A percentile compares a stretch with the other conserved stretches of the same genome.
Conservation (phyloP, 495 filamentous ascomycete genomes). For the Lasiosphaeriaceae sp. region DNA sequence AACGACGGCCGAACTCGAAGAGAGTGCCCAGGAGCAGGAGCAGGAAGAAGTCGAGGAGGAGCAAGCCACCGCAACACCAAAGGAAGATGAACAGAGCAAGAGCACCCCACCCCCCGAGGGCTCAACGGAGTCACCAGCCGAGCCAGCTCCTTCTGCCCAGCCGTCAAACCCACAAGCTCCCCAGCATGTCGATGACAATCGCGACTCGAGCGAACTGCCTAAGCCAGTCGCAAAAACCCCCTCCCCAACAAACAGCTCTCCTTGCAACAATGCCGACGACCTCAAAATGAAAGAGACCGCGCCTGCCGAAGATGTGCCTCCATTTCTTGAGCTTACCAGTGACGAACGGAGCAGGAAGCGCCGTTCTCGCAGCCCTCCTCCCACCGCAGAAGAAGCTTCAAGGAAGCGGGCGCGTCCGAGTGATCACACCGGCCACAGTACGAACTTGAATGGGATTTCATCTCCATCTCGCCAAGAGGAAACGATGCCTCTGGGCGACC, state of each 20-base stretch:
- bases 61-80: not conserved
- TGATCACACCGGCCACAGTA: constrained; percentile 13
- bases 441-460: not conserved
- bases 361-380: constrained; percentile 64
- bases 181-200: too few relatives aligned
- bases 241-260: too few relatives aligned
- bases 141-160: too few relatives aligned
- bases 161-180: too few relatives aligned
- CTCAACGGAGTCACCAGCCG: not conserved
- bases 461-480: not conserved
- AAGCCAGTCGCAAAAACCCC: not conserved
- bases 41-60: constrained; percentile 1
- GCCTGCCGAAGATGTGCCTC: constrained; percentile 3
- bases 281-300: constrained; percentile 1
- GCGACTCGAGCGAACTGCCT: not conserved
- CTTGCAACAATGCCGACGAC: too few relatives aligned
- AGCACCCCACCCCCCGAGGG: too few relatives aligned
- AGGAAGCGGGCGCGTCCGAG: constrained; percentile 42
- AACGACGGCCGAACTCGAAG: constrained; percentile 26
- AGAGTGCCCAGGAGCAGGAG: constrained; percentile 10
- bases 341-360: constrained; percentile 72
- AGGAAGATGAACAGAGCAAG: not conserved
- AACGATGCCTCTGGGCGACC: constrained; percentile 1
- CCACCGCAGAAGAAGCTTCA: constrained; percentile 34
- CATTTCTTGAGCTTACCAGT: constrained; percentile 35